A percentile compares a stretch with the other conserved stretches of the same genome.
Conservation (phyloP, 2,329 filamentous ascomycete genomes). For the Chaetothyriales sp. region DNA sequence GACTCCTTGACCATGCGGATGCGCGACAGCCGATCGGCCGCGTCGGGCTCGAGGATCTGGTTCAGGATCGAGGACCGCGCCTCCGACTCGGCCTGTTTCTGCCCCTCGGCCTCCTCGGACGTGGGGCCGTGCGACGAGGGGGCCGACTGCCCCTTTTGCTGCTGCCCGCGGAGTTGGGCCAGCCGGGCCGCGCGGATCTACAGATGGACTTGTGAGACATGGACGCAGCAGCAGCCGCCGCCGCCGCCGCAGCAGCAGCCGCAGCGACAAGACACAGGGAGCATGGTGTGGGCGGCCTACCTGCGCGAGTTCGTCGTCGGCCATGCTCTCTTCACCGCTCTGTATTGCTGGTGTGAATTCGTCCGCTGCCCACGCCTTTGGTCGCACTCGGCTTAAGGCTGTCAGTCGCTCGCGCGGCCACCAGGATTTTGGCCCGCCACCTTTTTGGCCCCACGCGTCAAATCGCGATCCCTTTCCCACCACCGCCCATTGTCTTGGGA, state of each 20-base stretch:
- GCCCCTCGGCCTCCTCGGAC: slow-evolving; percentile 49
- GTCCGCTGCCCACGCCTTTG: too few species aligned
- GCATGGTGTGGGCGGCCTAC: slow-evolving; percentile 22
- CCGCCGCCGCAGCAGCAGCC: too few species aligned
- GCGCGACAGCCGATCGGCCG: slow-evolving; percentile 79
- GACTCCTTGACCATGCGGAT: slow-evolving; percentile 93
- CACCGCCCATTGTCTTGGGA: not conserved
- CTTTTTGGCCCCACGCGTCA: too few species aligned
- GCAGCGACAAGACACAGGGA: not conserved
- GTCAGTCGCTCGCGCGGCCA: too few species aligned
- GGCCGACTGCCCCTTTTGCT: slow-evolving; percentile 40
- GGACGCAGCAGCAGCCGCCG: too few species aligned
- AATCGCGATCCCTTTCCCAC: too few species aligned
- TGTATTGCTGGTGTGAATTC: not conserved
- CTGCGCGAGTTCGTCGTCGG: slow-evolving; percentile 53
- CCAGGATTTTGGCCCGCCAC: too few species aligned
- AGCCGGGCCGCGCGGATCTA: slow-evolving; percentile 86
- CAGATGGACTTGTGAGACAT: not conserved
- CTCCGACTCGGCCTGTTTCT: slow-evolving; percentile 49
- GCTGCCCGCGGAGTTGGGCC: slow-evolving; percentile 79
- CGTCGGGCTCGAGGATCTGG: slow-evolving; percentile 90
- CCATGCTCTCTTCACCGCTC: slow-evolving; percentile 33
- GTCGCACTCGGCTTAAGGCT: too few species aligned
- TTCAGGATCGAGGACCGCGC: slow-evolving; percentile 64
- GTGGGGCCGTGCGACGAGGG: slow-evolving; percentile 21